A percentile compares a stretch with the other conserved stretches of the same genome.
Evolutionary conservation across 352 stramenopile species (phyloP).

Genomic region (Paralagenidium karlingii): DNA sequence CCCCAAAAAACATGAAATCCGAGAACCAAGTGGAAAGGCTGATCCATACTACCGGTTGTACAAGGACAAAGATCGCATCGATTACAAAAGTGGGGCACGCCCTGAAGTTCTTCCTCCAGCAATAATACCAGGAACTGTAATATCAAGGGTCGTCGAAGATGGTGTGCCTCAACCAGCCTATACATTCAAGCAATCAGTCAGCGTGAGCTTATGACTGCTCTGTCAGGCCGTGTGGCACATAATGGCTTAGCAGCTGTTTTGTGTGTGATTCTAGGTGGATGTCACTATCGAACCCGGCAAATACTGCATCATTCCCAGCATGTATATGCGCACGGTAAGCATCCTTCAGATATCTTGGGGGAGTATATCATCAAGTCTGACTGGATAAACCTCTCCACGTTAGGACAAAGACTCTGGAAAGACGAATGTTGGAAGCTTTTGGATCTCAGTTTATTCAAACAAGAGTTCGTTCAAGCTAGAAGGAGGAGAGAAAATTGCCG

Average conservation of each 20-base stretch:
- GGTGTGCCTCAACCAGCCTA: slow-evolving; percentile 60
- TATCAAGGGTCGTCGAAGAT: slow-evolving; percentile 47
- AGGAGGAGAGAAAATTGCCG: slow-evolving; percentile 57
- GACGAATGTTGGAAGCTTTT: slow-evolving; percentile 68
- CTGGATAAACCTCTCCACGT: background rate
- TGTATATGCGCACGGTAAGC: slow-evolving; percentile 78
- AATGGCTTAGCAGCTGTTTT: background rate
- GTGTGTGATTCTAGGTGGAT: slow-evolving; percentile 26
- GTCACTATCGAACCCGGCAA: slow-evolving; percentile 49
- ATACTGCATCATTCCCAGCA: slow-evolving; percentile 77
- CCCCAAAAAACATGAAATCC: slow-evolving; percentile 35
- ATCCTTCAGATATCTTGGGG: too few relatives aligned
- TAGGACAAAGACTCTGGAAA: slow-evolving; percentile 70
- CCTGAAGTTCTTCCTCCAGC: slow-evolving; percentile 36
- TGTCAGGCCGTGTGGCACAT: background rate
- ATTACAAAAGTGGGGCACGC: slow-evolving; percentile 42
- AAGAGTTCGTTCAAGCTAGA: slow-evolving; percentile 52
- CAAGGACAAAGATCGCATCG: slow-evolving; percentile 37
- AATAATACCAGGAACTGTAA: slow-evolving; percentile 65
- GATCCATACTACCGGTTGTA: slow-evolving; percentile 64
- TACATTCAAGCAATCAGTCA: slow-evolving; percentile 75
- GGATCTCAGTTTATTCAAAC: slow-evolving; percentile 70
- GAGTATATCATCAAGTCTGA: background rate
- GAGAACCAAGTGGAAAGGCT: slow-evolving; percentile 38
- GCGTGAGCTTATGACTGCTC: slow-evolving; percentile 13